Conservation (phyloP, 192 early-diverging fungal species). For the Coemansia biformis region DNA sequence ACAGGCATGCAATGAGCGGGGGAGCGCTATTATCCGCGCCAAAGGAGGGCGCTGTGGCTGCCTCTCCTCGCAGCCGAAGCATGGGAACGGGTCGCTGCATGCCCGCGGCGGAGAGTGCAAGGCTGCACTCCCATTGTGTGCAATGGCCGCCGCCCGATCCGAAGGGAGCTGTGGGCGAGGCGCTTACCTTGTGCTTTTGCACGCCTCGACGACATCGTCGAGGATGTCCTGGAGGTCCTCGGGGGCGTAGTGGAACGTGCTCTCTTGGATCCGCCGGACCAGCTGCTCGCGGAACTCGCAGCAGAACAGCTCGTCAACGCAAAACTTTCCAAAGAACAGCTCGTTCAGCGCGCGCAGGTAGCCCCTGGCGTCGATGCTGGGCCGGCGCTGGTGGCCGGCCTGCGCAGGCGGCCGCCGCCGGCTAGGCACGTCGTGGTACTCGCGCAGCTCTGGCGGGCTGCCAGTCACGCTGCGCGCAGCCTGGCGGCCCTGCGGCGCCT, state of each 20-base stretch:
- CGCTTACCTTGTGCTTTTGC: constrained; percentile 46
- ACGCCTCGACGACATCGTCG: constrained; percentile 38
- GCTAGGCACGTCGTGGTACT: constrained; percentile 7
- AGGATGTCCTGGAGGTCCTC: constrained; percentile 42
- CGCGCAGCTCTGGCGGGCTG: constrained; percentile 1
- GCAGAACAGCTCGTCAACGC: constrained; percentile 50
- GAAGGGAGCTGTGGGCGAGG: too few species aligned
- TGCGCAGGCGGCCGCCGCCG: constrained; percentile 2
- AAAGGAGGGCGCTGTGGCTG: too few species aligned
- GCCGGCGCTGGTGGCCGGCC: constrained; percentile 27
- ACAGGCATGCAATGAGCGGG: too few species aligned
- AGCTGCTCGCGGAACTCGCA: constrained; percentile 47
- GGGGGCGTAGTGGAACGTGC: constrained; percentile 39
- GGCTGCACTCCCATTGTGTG: too few species aligned
- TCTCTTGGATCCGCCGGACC: constrained; percentile 44
- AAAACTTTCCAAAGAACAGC: constrained; percentile 49
- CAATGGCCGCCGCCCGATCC: too few species aligned
- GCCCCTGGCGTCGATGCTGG: constrained; percentile 34
- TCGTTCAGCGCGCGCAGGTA: constrained; percentile 48
- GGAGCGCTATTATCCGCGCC: too few species aligned
- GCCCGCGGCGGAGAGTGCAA: too few species aligned
- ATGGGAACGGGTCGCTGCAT: too few species aligned
- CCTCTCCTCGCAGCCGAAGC: too few species aligned
- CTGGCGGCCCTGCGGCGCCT: constrained; percentile 5
- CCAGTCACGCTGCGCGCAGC: neutral